Evolutionary conservation across 169 alveolate genomes (phyloP).

Genomic region (Plasmodium fragile): DNA sequence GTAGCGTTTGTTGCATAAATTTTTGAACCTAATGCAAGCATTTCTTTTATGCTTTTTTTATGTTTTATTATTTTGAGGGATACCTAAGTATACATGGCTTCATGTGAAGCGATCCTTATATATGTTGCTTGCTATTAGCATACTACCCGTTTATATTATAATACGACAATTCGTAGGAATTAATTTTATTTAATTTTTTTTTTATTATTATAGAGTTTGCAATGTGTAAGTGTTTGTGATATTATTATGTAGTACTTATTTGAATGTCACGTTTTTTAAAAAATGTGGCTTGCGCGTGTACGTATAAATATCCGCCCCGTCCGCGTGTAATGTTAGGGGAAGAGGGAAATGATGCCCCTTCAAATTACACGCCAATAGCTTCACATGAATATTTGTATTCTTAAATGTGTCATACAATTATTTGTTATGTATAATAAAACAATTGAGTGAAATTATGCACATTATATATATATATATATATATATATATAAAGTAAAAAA

Average conservation of each 20-base stretch:
- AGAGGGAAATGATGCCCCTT: background rate
- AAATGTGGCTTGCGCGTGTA: background rate
- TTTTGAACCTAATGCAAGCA: constrained; percentile 1
- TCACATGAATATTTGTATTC: background rate
- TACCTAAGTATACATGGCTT: background rate
- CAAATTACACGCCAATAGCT: background rate
- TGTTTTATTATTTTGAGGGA: background rate
- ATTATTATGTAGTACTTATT: background rate
- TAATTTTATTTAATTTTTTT: background rate
- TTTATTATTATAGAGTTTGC: background rate
- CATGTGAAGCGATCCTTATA: background rate
- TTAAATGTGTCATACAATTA: constrained; percentile 3
- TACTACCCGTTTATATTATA: background rate
- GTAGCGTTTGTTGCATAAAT: background rate
- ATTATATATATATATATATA: too few relatives aligned
- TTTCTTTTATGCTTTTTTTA: background rate
- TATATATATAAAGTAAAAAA: too few relatives aligned
- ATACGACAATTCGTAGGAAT: background rate
- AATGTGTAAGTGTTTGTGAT: background rate
- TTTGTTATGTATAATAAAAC: background rate
- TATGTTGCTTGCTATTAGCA: background rate
- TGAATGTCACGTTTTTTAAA: background rate
- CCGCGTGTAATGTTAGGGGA: background rate
- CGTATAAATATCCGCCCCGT: background rate
- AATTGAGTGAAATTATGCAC: background rate